Evolutionary conservation across 176 grass and related monocot genomes (phyloP), one percentile per base, ranked within the genome.

Genomic region (Luzula sylvatica): DNA sequence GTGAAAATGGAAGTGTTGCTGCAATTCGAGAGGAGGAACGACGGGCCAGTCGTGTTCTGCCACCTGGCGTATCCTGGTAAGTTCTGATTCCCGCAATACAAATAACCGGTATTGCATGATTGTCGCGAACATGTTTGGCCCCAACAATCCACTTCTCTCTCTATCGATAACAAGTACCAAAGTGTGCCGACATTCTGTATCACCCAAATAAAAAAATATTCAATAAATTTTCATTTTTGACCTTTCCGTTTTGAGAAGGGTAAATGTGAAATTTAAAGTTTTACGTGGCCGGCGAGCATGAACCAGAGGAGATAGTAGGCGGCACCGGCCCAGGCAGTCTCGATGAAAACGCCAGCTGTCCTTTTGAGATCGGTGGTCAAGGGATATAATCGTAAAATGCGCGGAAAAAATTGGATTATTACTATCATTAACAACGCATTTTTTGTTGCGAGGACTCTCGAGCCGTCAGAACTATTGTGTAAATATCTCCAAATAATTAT

Each of bases 261-360:
- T 35, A 57, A 28, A 30, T 17, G 44, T 24, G 27, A 23, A 45
- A 2, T 17, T 2, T n/a, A 16, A 14, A 11, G 50, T 75, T 84
- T 78, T 78, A 96, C 90, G 74, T 96, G 90, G 18, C 84, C 73
- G 53, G 84, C 84, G 23, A 96, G 59, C 90, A 96, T 96, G 78
- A 82, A 96, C 80, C 90, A 89, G 24, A 96, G 46, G 35, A 96
- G 81, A 76, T 89, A 96, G 45, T 96, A 96, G 15, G 81, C 84
- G 73, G 84, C 90, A 79, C 90, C 90, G 56, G 85, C 84, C 90
- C 84, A 96, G 35, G 77, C 81, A 52, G 80, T 82, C 70, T 96
- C 90, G 46, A 88, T 83, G 61, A 96, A 96, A 49, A 96, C 90
- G 66, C 90, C 90, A 67, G 83, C 80, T 50, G 63, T 86, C 63